These are phyloP conservation scores for Trichoderma atrobrunneum DNA, from an alignment of 2,329 filamentous ascomycete species.

Conservation along the genomic window DNA sequence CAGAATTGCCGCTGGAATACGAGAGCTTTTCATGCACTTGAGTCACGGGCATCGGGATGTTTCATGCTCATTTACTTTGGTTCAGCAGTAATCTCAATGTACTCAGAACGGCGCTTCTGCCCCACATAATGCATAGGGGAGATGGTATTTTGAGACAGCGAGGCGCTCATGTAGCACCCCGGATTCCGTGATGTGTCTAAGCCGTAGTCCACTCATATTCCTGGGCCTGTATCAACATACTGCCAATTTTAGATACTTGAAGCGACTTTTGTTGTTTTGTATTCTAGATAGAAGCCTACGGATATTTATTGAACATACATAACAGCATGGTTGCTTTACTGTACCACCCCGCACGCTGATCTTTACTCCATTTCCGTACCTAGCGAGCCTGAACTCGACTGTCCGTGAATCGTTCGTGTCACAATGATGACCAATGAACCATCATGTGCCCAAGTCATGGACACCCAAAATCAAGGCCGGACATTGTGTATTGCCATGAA, in stretches of 20 bases:
- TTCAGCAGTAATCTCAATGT: neutral
- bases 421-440: neutral
- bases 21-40: neutral
- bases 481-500: neutral
- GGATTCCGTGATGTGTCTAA: neutral
- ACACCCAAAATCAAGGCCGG: neutral
- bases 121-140: neutral
- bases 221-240: neutral
- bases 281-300: neutral
- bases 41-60: neutral
- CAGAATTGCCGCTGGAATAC: neutral
- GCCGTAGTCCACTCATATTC: neutral
- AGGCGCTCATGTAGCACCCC: neutral
- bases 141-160: neutral
- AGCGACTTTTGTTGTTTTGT: no score
- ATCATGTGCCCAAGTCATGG: constrained; percentile 16
- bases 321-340: neutral
- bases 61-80: neutral
- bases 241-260: neutral
- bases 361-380: neutral
- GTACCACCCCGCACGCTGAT: neutral
- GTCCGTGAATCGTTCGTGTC: neutral
- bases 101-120: neutral
- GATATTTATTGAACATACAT: neutral
- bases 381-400: neutral